Evolutionary conservation across 495 filamentous ascomycete genomes (phyloP), one percentile per base, ranked within the genome.

Genomic region (Mycothermus thermophilus): DNA sequence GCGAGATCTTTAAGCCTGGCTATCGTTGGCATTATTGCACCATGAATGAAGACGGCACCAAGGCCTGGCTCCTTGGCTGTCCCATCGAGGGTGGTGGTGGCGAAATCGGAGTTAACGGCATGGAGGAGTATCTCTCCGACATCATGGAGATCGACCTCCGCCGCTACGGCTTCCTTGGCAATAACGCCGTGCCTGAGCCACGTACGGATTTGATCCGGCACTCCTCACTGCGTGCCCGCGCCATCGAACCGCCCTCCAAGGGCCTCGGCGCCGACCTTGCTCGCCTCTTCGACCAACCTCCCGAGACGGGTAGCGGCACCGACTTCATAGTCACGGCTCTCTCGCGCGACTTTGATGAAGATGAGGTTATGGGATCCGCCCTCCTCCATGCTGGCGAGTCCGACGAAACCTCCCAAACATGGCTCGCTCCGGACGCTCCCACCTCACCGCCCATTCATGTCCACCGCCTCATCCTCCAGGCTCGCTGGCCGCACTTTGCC

Each of bases 11-110:
- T 59, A 69, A 80, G 34, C 67, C 74, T 1, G 79, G 79, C 8
- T 96, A 86, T 53, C 75, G 85, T 32, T 96, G 92, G 92, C 88
- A 95, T 55, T 97, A 97, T 52, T 95, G 90, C 52, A 86, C 83
- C 0, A 77, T 93, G 55, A 85, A 94, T 51, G 75, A 90, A 42
- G 78, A 86, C 36, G 86, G 84, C 1, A 95, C 90, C 2, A 93
- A 92, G 46, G 88, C 85, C 8, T 97, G 93, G 84, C 62, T 97
- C 6, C 67, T 97, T n/a, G 90, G 90, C 14, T 93, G 85, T 50
- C 77, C 77, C 7, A 80, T 77, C 3, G 84, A 94, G 25, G 51
- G 54, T 2, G 48, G 47, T 8, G 50, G 55, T 9, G 62, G 55
- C 18, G 68, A 75, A 24, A 64, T 79, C 19, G 64, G 66, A 1